Evolutionary conservation across 2,329 filamentous ascomycete genomes (phyloP).

Genomic region (Teratosphaeria epicoccoides): DNA sequence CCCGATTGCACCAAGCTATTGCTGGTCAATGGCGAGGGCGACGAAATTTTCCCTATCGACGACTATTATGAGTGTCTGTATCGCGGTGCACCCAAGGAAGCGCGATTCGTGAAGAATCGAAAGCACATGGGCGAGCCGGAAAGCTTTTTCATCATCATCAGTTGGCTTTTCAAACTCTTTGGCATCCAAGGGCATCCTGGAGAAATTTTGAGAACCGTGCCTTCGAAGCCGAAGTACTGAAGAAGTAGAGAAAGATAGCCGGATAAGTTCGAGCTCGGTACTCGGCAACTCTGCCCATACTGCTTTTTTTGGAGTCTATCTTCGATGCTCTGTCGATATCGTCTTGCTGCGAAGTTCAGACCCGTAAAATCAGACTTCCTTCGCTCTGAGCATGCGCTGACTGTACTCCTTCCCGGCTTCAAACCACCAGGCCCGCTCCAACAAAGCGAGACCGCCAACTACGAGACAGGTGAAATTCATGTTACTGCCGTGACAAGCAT

Average conservation of each 20-base stretch:
- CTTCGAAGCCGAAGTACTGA: constrained; percentile 36
- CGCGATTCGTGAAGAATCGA: constrained; percentile 31
- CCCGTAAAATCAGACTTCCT: background rate
- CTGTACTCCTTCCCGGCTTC: background rate
- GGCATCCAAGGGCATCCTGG: constrained; percentile 32
- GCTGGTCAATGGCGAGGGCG: constrained; percentile 48
- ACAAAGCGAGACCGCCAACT: background rate
- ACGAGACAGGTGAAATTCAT: constrained; percentile 1
- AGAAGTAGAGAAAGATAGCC: background rate
- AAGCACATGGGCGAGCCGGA: constrained; percentile 45
- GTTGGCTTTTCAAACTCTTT: constrained; percentile 41
- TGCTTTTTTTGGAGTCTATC: no score
- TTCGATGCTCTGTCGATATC: no score
- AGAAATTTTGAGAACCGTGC: constrained; percentile 37
- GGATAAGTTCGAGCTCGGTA: no score
- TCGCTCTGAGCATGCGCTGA: background rate
- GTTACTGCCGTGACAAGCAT: background rate
- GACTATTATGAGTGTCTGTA: constrained; percentile 46
- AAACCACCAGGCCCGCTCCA: background rate
- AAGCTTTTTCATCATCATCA: constrained; percentile 37
- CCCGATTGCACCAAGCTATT: constrained; percentile 39
- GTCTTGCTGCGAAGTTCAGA: no score
- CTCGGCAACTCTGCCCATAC: no score
- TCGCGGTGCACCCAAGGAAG: constrained; percentile 45
- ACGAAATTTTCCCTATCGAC: constrained; percentile 54